Conservation (phyloP, 2,329 filamentous ascomycete species). For the Dichotomopilus funicola region DNA sequence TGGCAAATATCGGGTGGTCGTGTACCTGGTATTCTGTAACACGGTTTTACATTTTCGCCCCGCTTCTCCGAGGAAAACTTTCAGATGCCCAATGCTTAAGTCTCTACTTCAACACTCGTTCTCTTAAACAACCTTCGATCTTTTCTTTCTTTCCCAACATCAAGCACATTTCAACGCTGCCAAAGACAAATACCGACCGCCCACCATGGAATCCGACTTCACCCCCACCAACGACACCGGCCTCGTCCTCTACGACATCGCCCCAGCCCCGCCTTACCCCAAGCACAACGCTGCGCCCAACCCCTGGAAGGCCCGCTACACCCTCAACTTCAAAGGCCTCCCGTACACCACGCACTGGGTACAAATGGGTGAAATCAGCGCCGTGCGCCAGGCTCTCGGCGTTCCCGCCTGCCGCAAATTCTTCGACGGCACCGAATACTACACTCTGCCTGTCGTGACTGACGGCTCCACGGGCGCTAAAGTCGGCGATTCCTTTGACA, state of each 20-base stretch:
- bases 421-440: constrained; percentile 41
- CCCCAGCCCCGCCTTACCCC: constrained; percentile 40
- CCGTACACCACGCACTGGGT: constrained; percentile 63
- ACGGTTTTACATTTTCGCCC: too few relatives aligned
- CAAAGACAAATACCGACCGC: too few relatives aligned
- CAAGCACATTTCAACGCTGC: too few relatives aligned
- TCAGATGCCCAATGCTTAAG: too few relatives aligned
- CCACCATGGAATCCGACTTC: too few relatives aligned
- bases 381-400: constrained; percentile 28
- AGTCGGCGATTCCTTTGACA: constrained; percentile 60
- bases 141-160: too few relatives aligned
- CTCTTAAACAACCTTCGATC: too few relatives aligned
- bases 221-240: too few relatives aligned
- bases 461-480: constrained; percentile 50
- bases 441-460: constrained; percentile 50
- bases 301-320: constrained; percentile 65
- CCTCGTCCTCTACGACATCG: constrained; percentile 55
- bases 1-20: too few relatives aligned
- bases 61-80: too few relatives aligned
- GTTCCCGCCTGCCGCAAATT: constrained; percentile 37
- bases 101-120: too few relatives aligned
- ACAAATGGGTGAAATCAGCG: constrained; percentile 58
- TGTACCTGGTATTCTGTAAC: too few relatives aligned
- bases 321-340: constrained; percentile 61
- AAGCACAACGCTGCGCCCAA: constrained; percentile 56